Evolutionary conservation across 139 green algal genomes (phyloP).

Genomic region (Edaphochlamys debaryana): DNA sequence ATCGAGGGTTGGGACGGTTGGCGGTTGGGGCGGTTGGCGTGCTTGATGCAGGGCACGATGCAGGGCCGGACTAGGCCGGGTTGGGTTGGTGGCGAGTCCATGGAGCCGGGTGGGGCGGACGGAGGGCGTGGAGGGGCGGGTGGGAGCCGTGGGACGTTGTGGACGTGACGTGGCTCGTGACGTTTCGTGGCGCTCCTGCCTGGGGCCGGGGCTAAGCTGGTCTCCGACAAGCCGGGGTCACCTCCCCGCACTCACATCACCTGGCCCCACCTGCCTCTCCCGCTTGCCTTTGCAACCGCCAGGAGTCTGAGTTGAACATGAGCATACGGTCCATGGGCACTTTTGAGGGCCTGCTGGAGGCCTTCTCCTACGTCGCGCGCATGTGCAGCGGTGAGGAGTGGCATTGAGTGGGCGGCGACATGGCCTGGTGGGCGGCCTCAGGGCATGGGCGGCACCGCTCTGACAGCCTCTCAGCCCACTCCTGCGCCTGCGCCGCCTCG

Average conservation of each 20-base stretch:
- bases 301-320: constrained; percentile 68
- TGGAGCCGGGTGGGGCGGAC: neutral
- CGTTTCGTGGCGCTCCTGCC: neutral
- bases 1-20: neutral
- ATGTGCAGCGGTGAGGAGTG: constrained; percentile 60
- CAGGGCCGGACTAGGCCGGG: no score
- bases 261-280: neutral
- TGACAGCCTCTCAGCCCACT: no score
- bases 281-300: neutral
- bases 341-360: constrained; percentile 75
- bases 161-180: neutral
- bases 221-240: neutral
- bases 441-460: neutral
- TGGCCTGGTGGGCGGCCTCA: neutral
- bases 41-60: no score
- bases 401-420: neutral
- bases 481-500: neutral
- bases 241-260: neutral
- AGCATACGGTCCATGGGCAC: constrained; percentile 67
- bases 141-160: neutral
- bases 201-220: neutral
- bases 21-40: neutral
- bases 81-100: no score
- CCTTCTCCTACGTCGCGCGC: constrained; percentile 70
- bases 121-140: neutral